Percentiles rank a stretch among this genome's conserved stretches.
These are phyloP conservation scores for Mycena olivaceomarginata DNA, from an alignment of 768 basidiomycete species.

Conservation along the genomic window DNA sequence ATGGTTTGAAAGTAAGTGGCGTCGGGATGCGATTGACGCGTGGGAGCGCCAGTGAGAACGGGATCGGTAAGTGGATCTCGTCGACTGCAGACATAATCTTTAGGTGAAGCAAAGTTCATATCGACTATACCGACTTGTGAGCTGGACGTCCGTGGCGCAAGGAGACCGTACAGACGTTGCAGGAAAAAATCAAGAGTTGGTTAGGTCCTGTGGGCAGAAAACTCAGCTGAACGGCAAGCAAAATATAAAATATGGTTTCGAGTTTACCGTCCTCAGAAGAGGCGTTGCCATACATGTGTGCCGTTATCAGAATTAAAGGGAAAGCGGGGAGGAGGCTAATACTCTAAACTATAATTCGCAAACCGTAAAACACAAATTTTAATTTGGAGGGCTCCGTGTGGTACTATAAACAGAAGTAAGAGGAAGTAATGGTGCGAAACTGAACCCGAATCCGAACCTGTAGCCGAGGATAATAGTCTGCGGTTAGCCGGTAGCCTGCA, in stretches of 20 bases:
- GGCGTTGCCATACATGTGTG: neutral
- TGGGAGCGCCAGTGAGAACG: neutral
- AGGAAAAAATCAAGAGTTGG: neutral
- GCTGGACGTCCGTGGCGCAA: neutral
- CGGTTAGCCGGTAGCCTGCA: neutral
- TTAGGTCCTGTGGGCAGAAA: neutral
- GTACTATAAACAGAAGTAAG: neutral
- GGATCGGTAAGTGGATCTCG: conserved; percentile 1
- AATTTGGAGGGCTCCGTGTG: neutral
- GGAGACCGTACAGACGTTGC: neutral
- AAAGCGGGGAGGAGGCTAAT: conserved; percentile 5
- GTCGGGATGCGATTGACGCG: conserved; percentile 15
- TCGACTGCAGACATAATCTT: neutral
- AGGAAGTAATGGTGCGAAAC: neutral
- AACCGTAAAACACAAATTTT: conserved; percentile 8
- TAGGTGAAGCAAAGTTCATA: neutral
- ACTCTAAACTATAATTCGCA: neutral
- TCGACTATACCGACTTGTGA: neutral
- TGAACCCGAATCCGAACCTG: neutral
- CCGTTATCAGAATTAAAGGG: neutral
- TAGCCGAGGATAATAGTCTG: neutral
- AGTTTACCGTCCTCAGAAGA: conserved; percentile 5
- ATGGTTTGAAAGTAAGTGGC: conserved; percentile 3
- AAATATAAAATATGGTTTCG: neutral
- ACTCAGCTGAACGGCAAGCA: neutral